Conservation (phyloP, 768 basidiomycete species). For the Boletales sp. region DNA sequence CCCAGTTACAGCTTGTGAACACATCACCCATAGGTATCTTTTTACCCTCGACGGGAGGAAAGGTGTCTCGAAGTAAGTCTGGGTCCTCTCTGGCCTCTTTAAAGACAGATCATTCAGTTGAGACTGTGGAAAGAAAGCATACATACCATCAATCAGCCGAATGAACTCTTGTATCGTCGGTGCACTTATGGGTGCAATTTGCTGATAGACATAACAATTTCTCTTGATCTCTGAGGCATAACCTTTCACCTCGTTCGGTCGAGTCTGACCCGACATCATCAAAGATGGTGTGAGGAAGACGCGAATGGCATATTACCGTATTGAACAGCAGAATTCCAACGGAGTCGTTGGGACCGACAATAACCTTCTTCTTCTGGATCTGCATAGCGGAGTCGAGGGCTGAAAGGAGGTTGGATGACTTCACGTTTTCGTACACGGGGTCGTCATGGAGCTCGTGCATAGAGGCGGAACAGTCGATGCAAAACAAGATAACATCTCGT, state of each 20-base stretch:
- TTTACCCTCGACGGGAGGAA: constrained; percentile 56
- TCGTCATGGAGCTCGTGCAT: constrained; percentile 78
- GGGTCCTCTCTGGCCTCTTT: constrained; percentile 67
- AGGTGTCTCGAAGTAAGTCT: constrained; percentile 50
- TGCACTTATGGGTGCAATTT: constrained; percentile 73
- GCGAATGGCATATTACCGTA: constrained; percentile 53
- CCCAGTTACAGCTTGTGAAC: constrained; percentile 86
- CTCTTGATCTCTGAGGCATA: constrained; percentile 60
- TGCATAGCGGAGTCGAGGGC: constrained; percentile 83
- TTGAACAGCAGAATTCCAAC: constrained; percentile 93
- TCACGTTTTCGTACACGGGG: constrained; percentile 57
- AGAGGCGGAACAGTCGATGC: constrained; percentile 88
- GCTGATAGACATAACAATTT: constrained; percentile 69
- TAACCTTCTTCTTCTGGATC: constrained; percentile 86
- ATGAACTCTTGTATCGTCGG: constrained; percentile 78
- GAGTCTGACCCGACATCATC: constrained; percentile 14
- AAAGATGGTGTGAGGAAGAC: not conserved
- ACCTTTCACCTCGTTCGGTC: constrained; percentile 32
- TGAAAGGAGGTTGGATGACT: constrained; percentile 72
- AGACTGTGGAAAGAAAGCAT: not conserved
- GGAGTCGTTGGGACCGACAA: constrained; percentile 83
- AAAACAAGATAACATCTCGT: constrained; percentile 89
- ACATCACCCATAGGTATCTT: constrained; percentile 83
- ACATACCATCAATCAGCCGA: constrained; percentile 70
- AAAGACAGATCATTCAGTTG: constrained; percentile 4